Conservation (phyloP, 2,329 filamentous ascomycete genomes). For the Celoporthe dispersa region DNA sequence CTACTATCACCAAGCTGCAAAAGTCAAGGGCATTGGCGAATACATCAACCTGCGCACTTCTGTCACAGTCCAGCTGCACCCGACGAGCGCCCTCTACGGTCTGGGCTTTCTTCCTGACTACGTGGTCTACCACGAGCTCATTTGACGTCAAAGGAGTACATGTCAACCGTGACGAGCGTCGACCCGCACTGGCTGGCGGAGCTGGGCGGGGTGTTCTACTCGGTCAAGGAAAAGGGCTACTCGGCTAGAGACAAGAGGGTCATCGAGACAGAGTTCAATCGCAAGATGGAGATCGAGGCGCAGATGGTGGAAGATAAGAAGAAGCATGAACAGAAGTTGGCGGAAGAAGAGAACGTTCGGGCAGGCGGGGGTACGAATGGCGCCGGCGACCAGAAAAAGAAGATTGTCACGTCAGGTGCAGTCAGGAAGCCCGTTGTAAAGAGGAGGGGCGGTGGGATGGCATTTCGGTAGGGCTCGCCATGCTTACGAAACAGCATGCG, state of each 20-base stretch:
- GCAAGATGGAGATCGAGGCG: constrained; percentile 88
- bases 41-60: constrained; percentile 96
- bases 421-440: constrained; percentile 65
- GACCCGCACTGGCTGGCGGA: constrained; percentile 98
- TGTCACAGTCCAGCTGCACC: constrained; percentile 92
- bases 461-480: constrained; percentile 18
- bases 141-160: constrained; percentile 98
- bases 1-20: constrained; percentile 97
- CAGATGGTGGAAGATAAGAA: constrained; percentile 89
- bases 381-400: constrained; percentile 49
- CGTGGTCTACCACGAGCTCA: constrained; percentile 96
- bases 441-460: constrained; percentile 54
- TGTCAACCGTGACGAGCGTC: constrained; percentile 94
- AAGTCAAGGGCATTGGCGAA: constrained; percentile 94
- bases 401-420: constrained; percentile 64
- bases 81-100: constrained; percentile 90
- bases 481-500: background rate
- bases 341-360: constrained; percentile 54
- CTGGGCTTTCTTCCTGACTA: constrained; percentile 94
- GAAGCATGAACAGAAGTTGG: constrained; percentile 62
- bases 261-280: constrained; percentile 89
- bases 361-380: constrained; percentile 42
- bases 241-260: constrained; percentile 83
- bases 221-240: constrained; percentile 96
- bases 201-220: constrained; percentile 95